Evolutionary conservation across 352 stramenopile genomes (phyloP).

Genomic region (Pythium plurisporium): DNA sequence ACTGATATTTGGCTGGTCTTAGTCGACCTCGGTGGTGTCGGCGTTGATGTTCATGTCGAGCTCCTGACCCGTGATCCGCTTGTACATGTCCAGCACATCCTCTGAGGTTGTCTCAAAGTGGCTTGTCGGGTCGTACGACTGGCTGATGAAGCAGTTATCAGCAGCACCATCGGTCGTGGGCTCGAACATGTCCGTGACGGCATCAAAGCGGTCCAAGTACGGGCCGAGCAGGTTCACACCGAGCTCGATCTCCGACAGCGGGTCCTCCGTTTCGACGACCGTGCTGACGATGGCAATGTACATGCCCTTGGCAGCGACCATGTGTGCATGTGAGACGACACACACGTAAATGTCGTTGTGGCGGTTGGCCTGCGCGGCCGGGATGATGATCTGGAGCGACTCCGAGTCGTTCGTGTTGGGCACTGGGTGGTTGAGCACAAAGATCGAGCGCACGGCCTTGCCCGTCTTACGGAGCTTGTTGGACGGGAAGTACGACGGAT

Average conservation of each 20-base stretch:
- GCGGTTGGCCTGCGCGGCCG: constrained; percentile 92
- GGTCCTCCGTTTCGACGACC: constrained; percentile 94
- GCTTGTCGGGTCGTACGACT: constrained; percentile 89
- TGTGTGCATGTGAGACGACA: constrained; percentile 93
- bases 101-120: constrained; percentile 98
- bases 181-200: constrained; percentile 94
- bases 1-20: constrained; percentile 1
- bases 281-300: constrained; percentile 99
- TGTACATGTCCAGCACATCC: constrained; percentile 97
- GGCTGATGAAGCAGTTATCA: constrained; percentile 98
- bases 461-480: constrained; percentile 92
- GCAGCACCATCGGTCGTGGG: constrained; percentile 85
- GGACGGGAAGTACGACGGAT: constrained; percentile 97
- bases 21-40: constrained; percentile 91
- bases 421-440: constrained; percentile 98
- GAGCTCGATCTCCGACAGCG: constrained; percentile 92
- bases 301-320: constrained; percentile 94
- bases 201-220: constrained; percentile 97
- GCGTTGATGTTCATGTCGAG: constrained; percentile 98
- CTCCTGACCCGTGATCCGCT: constrained; percentile 96
- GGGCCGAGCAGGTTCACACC: constrained; percentile 95
- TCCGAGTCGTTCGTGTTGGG: constrained; percentile 95
- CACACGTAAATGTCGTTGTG: constrained; percentile 99
- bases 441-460: constrained; percentile 97
- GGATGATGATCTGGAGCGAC: constrained; percentile 99